phyloP scores from a whole-genome alignment of 2,329 filamentous ascomycete species.

The Fusarium brachygibbosum region DNA sequence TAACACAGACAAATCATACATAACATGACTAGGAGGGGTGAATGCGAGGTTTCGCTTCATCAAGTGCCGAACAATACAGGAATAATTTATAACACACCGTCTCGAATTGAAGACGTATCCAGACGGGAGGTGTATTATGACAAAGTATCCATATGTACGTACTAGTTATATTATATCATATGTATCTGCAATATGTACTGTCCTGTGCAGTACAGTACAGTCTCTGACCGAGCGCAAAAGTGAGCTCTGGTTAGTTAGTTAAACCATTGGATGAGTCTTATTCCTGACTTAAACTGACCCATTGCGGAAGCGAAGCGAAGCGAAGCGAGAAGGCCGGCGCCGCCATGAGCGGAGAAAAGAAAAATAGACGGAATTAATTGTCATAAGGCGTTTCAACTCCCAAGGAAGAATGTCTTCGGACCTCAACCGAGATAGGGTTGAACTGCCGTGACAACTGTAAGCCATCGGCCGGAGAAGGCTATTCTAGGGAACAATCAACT shows the following conservation, averaged over 20 bases:
- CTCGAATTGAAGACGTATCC: constrained; percentile 15
- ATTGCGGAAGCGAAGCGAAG: constrained; percentile 24
- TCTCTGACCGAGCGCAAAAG: constrained; percentile 26
- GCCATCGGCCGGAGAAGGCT: constrained; percentile 9
- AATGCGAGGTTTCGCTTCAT: constrained; percentile 14
- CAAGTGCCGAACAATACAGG: constrained; percentile 30
- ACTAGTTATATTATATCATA: constrained; percentile 5
- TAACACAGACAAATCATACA: constrained; percentile 2
- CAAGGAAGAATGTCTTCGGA: constrained; percentile 16
- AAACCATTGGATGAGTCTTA: constrained; percentile 12
- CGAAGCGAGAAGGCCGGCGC: constrained; percentile 12
- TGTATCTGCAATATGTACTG: too few relatives aligned
- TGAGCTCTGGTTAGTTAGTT: constrained; percentile 23
- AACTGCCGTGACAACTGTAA: constrained; percentile 21
- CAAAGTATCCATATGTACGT: background rate
- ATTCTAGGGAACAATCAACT: constrained; percentile 29
- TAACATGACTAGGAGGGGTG: constrained; percentile 3
- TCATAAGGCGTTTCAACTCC: constrained; percentile 11
- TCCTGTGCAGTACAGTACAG: too few relatives aligned
- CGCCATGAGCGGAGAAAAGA: constrained; percentile 10
- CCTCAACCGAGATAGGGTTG: constrained; percentile 10
- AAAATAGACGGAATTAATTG: constrained; percentile 13
- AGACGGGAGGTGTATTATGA: constrained; percentile 29
- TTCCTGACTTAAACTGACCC: constrained; percentile 1
- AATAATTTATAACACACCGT: constrained; percentile 22